Conservation (phyloP, 2,329 filamentous ascomycete species). For the Botrytis squamosa region DNA sequence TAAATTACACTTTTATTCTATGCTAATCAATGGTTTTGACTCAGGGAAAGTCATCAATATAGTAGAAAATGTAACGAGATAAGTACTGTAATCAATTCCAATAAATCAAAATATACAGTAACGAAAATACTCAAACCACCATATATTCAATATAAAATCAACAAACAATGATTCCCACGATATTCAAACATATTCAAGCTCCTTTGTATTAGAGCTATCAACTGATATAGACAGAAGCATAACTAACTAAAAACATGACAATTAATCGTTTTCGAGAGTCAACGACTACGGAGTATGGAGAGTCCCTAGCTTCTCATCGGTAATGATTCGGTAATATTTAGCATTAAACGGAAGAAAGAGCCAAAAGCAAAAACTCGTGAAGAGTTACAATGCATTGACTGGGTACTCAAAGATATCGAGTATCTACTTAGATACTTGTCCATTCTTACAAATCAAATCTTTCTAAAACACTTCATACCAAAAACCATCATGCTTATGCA, state of each 20-base stretch:
- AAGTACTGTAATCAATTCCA: no score
- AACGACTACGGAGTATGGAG: no score
- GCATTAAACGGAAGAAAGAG: background rate
- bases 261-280: background rate
- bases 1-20: no score
- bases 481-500: background rate
- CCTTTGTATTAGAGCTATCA: background rate
- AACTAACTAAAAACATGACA: accelerated
- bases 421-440: background rate
- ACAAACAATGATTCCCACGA: background rate
- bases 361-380: background rate
- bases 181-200: background rate
- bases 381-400: background rate
- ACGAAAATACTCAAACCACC: no score
- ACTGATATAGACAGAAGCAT: background rate
- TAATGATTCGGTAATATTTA: background rate
- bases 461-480: background rate
- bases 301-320: background rate
- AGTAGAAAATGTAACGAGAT: no score
- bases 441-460: background rate
- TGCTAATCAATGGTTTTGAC: no score
- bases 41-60: no score
- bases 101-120: no score
- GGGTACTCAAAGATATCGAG: background rate
- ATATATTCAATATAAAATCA: background rate